Conservation (phyloP, 2,329 filamentous ascomycete species). For the Verticillium isaacii region DNA sequence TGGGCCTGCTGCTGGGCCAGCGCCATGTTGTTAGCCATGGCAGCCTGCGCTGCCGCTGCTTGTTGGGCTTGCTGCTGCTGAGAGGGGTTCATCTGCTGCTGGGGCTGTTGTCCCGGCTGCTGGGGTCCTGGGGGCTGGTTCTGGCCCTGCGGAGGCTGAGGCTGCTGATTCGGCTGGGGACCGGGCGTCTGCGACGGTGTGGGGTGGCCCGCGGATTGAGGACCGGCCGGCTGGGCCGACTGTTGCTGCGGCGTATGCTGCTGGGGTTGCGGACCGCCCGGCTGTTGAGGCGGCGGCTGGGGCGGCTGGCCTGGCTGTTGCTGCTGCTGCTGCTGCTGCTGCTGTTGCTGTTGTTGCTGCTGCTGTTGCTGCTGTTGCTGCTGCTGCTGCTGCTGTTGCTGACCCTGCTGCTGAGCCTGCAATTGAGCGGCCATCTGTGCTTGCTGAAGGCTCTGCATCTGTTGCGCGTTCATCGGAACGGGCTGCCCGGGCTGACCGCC, state of each 20-base stretch:
- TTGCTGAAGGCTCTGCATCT: constrained; percentile 38
- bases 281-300: constrained; percentile 25
- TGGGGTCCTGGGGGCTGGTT: constrained; percentile 18
- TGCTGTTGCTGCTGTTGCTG: constrained; percentile 28
- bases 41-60: constrained; percentile 13
- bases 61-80: constrained; percentile 26
- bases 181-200: constrained; percentile 14
- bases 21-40: constrained; percentile 27
- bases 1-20: constrained; percentile 4
- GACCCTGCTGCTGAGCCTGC: constrained; percentile 28
- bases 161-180: constrained; percentile 13
- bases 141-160: constrained; percentile 26
- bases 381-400: constrained; percentile 28
- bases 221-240: constrained; percentile 11
- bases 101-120: constrained; percentile 29
- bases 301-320: constrained; percentile 24
- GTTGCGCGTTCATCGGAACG: constrained; percentile 43
- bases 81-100: constrained; percentile 25
- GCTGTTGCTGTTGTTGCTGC: constrained; percentile 29
- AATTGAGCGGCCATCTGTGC: constrained; percentile 29
- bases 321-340: constrained; percentile 27
- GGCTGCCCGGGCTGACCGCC: constrained; percentile 40
- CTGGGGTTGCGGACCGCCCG: constrained; percentile 7
- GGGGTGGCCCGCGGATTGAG: constrained; percentile 13
- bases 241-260: constrained; percentile 13